A percentile compares a stretch with the other conserved stretches of the same genome.
phyloP scores from a whole-genome alignment of 176 grass and related monocot genomes.

The Oryza punctata region DNA sequence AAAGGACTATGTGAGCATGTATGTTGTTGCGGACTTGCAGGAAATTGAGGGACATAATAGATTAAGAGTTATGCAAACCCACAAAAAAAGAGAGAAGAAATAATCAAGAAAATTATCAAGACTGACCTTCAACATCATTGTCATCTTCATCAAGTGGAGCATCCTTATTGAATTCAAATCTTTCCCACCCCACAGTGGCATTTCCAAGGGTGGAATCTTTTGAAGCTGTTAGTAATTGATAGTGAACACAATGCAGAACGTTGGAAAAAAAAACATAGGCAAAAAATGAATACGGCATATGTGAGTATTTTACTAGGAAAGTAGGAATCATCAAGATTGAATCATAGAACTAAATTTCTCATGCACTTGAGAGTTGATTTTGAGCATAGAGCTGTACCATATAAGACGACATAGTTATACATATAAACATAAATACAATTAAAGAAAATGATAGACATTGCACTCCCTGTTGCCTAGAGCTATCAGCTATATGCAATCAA shows the following conservation, averaged over 20 bases:
- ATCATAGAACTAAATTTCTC: background rate
- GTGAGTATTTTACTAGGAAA: background rate
- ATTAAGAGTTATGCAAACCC: background rate
- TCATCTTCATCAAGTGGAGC: slow-evolving; percentile 86
- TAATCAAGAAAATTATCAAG: slow-evolving; percentile 24
- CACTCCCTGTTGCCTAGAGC: background rate
- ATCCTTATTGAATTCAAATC: slow-evolving; percentile 94
- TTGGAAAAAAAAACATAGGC: background rate
- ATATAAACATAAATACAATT: background rate
- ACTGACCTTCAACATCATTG: slow-evolving; percentile 70
- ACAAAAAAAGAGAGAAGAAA: background rate
- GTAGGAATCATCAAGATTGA: background rate
- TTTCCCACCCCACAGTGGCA: slow-evolving; percentile 66
- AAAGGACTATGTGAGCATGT: slow-evolving; percentile 9
- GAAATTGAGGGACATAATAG: background rate
- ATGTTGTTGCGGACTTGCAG: background rate
- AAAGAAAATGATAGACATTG: background rate
- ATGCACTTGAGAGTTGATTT: background rate
- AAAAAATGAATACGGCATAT: background rate
- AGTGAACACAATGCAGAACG: slow-evolving; percentile 5
- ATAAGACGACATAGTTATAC: background rate
- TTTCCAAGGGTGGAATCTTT: slow-evolving; percentile 75
- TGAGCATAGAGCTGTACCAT: background rate
- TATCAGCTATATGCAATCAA: background rate
- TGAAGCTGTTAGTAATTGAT: slow-evolving; percentile 57